These are phyloP conservation scores for Solioccasus polychromus DNA, from an alignment of 768 basidiomycete species.

Conservation along the genomic window DNA sequence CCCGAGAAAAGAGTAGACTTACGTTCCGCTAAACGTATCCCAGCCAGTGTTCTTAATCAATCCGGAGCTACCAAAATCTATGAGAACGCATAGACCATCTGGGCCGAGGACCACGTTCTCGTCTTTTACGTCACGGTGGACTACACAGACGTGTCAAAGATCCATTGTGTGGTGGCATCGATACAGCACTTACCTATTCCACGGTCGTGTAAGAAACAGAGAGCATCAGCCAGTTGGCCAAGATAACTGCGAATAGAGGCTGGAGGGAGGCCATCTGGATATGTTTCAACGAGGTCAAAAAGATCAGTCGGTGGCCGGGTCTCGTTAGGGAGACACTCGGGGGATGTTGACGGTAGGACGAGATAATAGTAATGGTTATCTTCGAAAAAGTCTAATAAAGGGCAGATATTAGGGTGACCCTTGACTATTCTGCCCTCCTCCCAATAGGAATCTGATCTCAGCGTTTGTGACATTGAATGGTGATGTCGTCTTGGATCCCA, in stretches of 20 bases:
- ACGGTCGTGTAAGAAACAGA: conserved; percentile 83
- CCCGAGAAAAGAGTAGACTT: conserved; percentile 35
- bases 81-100: conserved; percentile 81
- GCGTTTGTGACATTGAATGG: conserved; percentile 21
- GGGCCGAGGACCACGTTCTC: conserved; percentile 90
- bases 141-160: conserved; percentile 34
- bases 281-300: conserved; percentile 91
- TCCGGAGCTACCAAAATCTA: conserved; percentile 95
- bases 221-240: conserved; percentile 90
- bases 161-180: conserved; percentile 1
- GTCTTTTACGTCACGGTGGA: conserved; percentile 98
- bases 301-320: conserved; percentile 72
- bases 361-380: conserved; percentile 96
- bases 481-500: conserved; percentile 72
- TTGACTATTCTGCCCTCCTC: conserved; percentile 67
- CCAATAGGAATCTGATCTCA: conserved; percentile 45
- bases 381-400: conserved; percentile 94
- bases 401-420: conserved; percentile 95
- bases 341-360: conserved; percentile 75
- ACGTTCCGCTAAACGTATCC: conserved; percentile 94
- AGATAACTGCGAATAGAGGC: conserved; percentile 77
- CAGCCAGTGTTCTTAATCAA: conserved; percentile 79
- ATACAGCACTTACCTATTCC: conserved; percentile 69
- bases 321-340: conserved; percentile 51
- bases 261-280: conserved; percentile 81